Evolutionary conservation across 495 filamentous ascomycete species (phyloP).

Genomic region (Evernia prunastri): DNA sequence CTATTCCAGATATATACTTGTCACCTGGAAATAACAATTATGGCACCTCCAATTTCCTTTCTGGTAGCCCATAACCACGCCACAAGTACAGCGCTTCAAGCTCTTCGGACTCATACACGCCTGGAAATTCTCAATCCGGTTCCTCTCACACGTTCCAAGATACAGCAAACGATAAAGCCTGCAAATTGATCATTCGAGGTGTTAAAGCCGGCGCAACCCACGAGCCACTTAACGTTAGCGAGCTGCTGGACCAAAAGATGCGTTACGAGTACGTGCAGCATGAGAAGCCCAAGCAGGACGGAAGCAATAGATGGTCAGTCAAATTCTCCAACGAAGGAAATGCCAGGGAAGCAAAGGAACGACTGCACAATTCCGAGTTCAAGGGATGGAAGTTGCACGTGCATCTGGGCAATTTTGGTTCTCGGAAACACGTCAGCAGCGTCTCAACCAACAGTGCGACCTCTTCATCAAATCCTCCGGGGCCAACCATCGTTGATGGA

Average conservation of each 20-base stretch:
- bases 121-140: neutral
- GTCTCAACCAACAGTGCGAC: neutral
- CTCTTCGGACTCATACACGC: neutral
- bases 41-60: neutral
- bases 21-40: neutral
- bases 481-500: neutral
- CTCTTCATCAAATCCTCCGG: neutral
- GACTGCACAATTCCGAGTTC: neutral
- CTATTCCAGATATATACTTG: neutral
- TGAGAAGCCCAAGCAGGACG: neutral
- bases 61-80: neutral
- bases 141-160: neutral
- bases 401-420: neutral
- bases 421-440: neutral
- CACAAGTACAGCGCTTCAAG: neutral
- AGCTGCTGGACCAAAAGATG: neutral
- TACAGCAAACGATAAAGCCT: neutral
- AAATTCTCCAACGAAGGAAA: neutral
- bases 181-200: neutral
- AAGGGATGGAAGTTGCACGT: neutral
- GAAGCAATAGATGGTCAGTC: neutral
- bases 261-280: conserved; percentile 6
- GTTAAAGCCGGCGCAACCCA: neutral
- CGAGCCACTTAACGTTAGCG: neutral
- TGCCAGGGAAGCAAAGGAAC: neutral